Conservation (phyloP, 2,329 filamentous ascomycete genomes). For the Macrophomina tecta region DNA sequence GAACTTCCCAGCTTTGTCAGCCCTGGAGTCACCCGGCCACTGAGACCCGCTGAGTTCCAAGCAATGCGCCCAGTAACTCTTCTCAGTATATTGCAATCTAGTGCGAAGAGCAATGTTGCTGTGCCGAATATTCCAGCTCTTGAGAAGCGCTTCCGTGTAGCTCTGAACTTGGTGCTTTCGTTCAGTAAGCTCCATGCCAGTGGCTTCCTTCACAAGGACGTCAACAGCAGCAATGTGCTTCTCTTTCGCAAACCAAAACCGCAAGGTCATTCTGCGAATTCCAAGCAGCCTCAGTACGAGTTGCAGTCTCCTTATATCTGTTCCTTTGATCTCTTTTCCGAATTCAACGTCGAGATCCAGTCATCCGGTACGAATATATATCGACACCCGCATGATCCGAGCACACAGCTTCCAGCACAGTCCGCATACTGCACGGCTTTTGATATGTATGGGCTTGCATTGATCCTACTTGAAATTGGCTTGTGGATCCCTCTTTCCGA, state of each 20-base stretch:
- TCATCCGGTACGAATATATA: conserved; percentile 56
- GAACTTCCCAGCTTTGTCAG: conserved; percentile 66
- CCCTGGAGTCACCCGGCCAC: conserved; percentile 60
- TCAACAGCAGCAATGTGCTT: conserved; percentile 70
- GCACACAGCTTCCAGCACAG: conserved; percentile 51
- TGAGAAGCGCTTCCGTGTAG: conserved; percentile 77
- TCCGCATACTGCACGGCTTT: conserved; percentile 52
- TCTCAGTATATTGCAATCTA: conserved; percentile 54
- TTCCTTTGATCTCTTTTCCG: conserved; percentile 76
- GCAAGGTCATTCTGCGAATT: conserved; percentile 47
- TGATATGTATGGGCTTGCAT: conserved; percentile 75
- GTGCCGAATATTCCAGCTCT: conserved; percentile 63
- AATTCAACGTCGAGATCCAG: conserved; percentile 53
- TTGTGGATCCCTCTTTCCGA: conserved; percentile 73
- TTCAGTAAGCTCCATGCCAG: conserved; percentile 75
- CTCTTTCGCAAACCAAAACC: conserved; percentile 61
- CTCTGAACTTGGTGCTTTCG: conserved; percentile 73
- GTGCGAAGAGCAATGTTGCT: conserved; percentile 49
- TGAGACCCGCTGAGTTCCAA: conserved; percentile 41
- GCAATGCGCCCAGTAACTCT: conserved; percentile 52
- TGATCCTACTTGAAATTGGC: conserved; percentile 76
- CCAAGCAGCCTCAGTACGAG: conserved; percentile 48
- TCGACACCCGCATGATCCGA: conserved; percentile 66
- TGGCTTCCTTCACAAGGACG: conserved; percentile 72
- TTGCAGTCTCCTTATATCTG: conserved; percentile 73